Conservation (phyloP, 2,329 filamentous ascomycete genomes). For the Waltergamsia citrina region DNA sequence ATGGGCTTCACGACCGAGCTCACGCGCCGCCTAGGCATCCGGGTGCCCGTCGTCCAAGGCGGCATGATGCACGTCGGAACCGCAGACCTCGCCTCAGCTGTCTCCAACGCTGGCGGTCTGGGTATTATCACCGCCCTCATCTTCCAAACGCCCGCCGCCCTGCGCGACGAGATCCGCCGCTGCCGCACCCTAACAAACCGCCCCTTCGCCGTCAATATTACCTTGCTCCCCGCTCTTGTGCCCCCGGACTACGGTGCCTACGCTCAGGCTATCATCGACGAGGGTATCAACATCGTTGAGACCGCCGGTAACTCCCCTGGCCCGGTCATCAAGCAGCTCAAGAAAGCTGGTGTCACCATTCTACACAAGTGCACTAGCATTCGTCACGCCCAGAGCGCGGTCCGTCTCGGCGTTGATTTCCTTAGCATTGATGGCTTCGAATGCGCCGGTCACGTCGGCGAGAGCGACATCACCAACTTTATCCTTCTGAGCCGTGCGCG, state of each 20-base stretch:
- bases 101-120: conserved; percentile 73
- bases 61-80: conserved; percentile 85
- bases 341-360: conserved; percentile 67
- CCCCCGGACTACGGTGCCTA: conserved; percentile 91
- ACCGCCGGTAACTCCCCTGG: conserved; percentile 84
- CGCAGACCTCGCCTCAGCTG: conserved; percentile 66
- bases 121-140: conserved; percentile 83
- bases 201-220: conserved; percentile 92
- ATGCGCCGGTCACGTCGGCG: conserved; percentile 84
- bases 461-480: conserved; percentile 83
- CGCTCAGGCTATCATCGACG: conserved; percentile 85
- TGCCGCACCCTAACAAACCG: conserved; percentile 70
- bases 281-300: conserved; percentile 85
- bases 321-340: conserved; percentile 82
- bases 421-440: conserved; percentile 96
- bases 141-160: conserved; percentile 82
- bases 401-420: conserved; percentile 95
- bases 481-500: conserved; percentile 78
- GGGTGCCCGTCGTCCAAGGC: conserved; percentile 72
- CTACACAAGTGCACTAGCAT: conserved; percentile 98
- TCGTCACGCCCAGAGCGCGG: conserved; percentile 79
- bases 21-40: conserved; percentile 48
- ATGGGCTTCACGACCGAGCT: conserved; percentile 52
- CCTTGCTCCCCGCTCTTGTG: conserved; percentile 79
- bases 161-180: conserved; percentile 86